These are phyloP conservation scores for Rhodamnia rubescens DNA, from an alignment of 345 rosid genomes.

Conservation along the genomic window DNA sequence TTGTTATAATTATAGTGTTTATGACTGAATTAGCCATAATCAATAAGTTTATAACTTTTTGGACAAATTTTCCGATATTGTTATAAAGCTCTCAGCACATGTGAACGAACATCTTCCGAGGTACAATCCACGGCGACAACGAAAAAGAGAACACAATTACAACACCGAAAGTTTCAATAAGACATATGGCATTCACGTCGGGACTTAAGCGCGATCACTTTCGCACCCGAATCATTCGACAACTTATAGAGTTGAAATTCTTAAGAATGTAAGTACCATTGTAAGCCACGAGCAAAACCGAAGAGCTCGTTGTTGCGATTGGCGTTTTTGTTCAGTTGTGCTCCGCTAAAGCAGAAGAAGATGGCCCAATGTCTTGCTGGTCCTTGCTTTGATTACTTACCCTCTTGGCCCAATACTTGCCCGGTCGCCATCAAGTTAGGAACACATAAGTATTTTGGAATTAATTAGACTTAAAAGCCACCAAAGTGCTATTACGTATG, in stretches of 20 bases:
- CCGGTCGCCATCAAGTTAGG: background rate
- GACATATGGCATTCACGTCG: background rate
- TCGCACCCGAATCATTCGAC: background rate
- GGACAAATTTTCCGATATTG: background rate
- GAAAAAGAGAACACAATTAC: background rate
- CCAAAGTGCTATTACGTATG: background rate
- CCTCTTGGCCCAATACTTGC: background rate
- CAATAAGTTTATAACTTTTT: no score
- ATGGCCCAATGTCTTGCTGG: background rate
- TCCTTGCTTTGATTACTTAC: background rate
- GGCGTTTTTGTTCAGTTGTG: background rate
- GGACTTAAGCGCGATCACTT: background rate
- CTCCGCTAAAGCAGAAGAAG: background rate
- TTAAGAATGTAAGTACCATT: background rate
- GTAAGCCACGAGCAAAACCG: background rate
- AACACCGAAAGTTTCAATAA: background rate
- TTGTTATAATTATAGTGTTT: no score
- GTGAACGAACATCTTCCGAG: background rate
- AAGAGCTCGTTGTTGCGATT: background rate
- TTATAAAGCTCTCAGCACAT: background rate
- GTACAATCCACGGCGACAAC: rapidly evolving
- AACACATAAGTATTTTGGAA: background rate
- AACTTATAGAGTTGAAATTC: background rate
- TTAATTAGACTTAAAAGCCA: background rate
- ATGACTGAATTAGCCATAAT: no score